These are phyloP conservation scores for Diaporthe sp. DNA, from an alignment of 2,329 filamentous ascomycete species.

Conservation along the genomic window DNA sequence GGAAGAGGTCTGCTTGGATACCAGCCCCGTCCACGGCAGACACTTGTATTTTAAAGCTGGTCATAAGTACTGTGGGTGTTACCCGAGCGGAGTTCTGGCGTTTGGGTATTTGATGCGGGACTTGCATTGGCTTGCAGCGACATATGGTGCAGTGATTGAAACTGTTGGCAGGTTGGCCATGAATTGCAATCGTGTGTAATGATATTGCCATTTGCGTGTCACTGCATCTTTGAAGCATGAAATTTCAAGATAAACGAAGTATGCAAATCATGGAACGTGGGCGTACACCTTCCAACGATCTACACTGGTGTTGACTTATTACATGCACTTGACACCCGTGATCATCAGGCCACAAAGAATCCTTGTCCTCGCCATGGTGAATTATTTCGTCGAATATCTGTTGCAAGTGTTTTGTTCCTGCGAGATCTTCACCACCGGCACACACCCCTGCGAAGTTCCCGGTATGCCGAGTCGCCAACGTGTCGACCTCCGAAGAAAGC, in stretches of 20 bases:
- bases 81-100: not conserved
- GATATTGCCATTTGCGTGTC: rapidly evolving
- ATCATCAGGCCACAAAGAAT: not conserved
- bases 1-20: not conserved
- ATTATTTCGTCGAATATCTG: not conserved
- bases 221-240: not conserved
- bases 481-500: not conserved
- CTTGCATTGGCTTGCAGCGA: not conserved
- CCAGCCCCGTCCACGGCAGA: not conserved
- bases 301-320: no score
- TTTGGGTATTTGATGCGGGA: not conserved
- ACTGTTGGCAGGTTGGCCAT: no score
- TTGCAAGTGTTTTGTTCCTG: no score
- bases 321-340: not conserved
- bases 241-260: no score
- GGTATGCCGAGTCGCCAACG: not conserved
- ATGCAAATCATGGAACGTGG: not conserved
- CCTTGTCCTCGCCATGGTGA: not conserved
- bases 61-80: not conserved
- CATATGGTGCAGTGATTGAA: not conserved
- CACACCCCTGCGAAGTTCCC: not conserved
- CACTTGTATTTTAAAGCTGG: not conserved
- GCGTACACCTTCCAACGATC: not conserved
- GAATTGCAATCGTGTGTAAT: no score
- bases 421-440: not conserved